Percentiles rank a stretch among this genome's conserved stretches.
These are phyloP conservation scores for Copromyces sp. DNA, from an alignment of 495 filamentous ascomycete genomes.

Conservation along the genomic window DNA sequence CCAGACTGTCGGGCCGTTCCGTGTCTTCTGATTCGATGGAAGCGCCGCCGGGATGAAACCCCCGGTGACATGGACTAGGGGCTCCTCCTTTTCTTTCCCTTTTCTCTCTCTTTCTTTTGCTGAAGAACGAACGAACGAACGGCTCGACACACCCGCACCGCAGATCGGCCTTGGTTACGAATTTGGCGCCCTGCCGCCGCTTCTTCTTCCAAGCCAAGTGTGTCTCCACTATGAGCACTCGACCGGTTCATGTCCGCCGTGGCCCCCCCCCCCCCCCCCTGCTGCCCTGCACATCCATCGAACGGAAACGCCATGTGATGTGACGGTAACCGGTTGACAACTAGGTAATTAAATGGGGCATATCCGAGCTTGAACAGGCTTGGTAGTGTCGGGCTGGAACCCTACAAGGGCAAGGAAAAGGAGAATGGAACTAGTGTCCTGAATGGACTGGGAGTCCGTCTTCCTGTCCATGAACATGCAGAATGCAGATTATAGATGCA, in stretches of 20 bases:
- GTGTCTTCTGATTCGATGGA: not conserved
- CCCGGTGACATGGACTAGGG: not conserved
- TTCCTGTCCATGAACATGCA: too few species aligned
- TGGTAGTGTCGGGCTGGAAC: not conserved
- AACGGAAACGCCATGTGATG: not conserved
- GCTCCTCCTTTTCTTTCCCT: not conserved
- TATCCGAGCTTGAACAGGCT: not conserved
- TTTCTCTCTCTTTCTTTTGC: not conserved
- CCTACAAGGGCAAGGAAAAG: not conserved
- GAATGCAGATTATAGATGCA: too few species aligned
- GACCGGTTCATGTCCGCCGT: not conserved
- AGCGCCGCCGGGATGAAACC: not conserved
- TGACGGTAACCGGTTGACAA: not conserved
- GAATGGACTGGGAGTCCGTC: too few species aligned
- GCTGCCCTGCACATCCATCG: not conserved
- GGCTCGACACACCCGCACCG: not conserved
- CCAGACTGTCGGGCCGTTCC: not conserved
- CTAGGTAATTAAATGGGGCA: not conserved
- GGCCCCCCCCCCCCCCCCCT: too few species aligned
- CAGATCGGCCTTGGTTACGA: not conserved
- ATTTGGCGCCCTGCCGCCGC: not conserved
- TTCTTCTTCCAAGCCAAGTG: not conserved
- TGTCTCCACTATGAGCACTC: not conserved
- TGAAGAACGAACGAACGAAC: not conserved
- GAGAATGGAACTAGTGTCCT: too few species aligned